Base-by-base conservation (phyloP, 106 monocot species). In the Acorus gramineus region DNA sequence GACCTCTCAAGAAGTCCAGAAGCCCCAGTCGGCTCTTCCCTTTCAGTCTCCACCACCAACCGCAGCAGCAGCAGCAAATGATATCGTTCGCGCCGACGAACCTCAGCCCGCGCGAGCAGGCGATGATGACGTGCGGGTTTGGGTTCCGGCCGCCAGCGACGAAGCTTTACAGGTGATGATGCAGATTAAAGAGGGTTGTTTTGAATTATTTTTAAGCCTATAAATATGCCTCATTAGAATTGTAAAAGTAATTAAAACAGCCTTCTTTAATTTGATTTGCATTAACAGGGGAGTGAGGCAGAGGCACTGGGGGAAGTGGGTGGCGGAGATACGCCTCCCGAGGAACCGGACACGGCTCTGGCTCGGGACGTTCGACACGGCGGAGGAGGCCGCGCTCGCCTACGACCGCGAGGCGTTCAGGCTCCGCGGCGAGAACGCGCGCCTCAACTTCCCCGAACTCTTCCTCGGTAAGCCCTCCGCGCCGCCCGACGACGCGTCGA, bases 351-450 rank as follows among this genome's bases (percentile, higher is more conserved):
- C 85, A 46, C 67, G 93, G 47, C 89, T 85, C 49, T 94, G 93
- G 89, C 89, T 94, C 50, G 93, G 93, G 56, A 94, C 93, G 2
- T 94, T 94, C 71, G 86, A 89, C 81, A 94, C 93, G 6, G 86
- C 93, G 4, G 89, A 93, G 77, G 93, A 86, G 62, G 93, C 89
- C 6, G 93, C 93, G 28, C 71, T 89, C 52, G 93, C 93, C 8
- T 93, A 93, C 64, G 93, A 93, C 76, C 78, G 81, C n/a, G 93
- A 93, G 69, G 93, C 93, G 3, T 93, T 76, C 79, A 82, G 70
- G 69, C 80, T 93, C 10, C 75, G 93, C 4, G 93, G 93, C 11
- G 89, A 85, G 74, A 93, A 80, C 62, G 93, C 93, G 4, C 74
- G 83, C 10, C 83, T 93, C 69, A 93, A 93, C 67, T 93, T 93